Percentiles rank a stretch among this genome's conserved stretches.
These are phyloP conservation scores for Tetragonia tetragonoides DNA, from an alignment of 148 eudicot species.

Conservation along the genomic window DNA sequence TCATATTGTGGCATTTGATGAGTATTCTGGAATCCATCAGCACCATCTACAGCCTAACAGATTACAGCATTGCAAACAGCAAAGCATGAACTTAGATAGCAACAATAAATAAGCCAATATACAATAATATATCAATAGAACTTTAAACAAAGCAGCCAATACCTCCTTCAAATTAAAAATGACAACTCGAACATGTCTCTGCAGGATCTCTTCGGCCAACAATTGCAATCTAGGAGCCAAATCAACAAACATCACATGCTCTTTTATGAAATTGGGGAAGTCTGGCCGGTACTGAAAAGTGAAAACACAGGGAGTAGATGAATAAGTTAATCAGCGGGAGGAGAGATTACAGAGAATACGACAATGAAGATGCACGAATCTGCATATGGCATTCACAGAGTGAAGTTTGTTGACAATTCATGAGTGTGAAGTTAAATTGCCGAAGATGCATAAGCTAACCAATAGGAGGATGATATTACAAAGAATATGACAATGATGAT, in stretches of 20 bases:
- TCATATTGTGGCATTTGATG: slow-evolving; percentile 73
- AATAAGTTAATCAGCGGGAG: slow-evolving; percentile 18
- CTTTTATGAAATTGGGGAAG: slow-evolving; percentile 72
- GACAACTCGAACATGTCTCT: slow-evolving; percentile 68
- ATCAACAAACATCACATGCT: slow-evolving; percentile 74
- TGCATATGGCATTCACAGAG: too few species aligned
- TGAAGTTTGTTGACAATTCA: too few species aligned
- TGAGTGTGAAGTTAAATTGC: too few species aligned
- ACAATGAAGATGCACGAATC: neutral
- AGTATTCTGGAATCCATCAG: slow-evolving; percentile 95
- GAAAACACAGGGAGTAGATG: neutral
- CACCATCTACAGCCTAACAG: slow-evolving; percentile 84
- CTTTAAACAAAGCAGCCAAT: neutral
- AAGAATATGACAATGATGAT: too few species aligned
- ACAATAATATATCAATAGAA: neutral
- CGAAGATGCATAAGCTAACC: too few species aligned
- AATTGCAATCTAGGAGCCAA: slow-evolving; percentile 85
- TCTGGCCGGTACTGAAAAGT: slow-evolving; percentile 73
- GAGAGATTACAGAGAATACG: neutral
- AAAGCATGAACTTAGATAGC: neutral
- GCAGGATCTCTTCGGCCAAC: slow-evolving; percentile 74
- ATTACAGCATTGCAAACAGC: slow-evolving; percentile 5
- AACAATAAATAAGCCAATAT: neutral
- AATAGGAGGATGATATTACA: too few species aligned
- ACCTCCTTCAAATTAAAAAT: slow-evolving; percentile 77